Evolutionary conservation across 495 filamentous ascomycete genomes (phyloP), one percentile per base, ranked within the genome.

Genomic region (Hypoxylon cercidicola): DNA sequence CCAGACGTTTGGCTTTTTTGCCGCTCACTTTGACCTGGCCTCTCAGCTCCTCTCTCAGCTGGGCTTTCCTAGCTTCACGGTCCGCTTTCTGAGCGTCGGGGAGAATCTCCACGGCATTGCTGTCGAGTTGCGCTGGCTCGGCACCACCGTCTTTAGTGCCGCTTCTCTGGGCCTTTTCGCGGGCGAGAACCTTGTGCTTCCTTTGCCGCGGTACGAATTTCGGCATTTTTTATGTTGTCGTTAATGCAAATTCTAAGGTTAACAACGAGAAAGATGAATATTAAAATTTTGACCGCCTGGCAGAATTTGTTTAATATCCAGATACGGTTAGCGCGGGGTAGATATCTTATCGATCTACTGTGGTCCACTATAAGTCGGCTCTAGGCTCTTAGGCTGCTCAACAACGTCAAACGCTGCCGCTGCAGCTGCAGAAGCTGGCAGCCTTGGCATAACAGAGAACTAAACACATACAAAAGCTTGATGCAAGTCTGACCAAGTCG

Each of bases 1-100:
- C 93, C 32, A 99, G 79, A 37, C 95, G 84, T 78, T 97, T 98
- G 54, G 92, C 85, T 79, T 99, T 99, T 81, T 98, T 96, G 37
- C 86, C 82, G 30, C 89, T 94, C 62, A 97, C 86, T 71, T 90
- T 91, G n/a, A 82, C 76, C 55, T 90, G 84, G n/a, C 88, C 86
- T 58, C 83, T 87, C 44, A 97, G 66, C 64, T 89, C 83, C 53
- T 85, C 78, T 55, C 82, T 80, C 44, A 83, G 57, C 44, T 72
- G 72, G 21, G 75, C 80, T 71, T 87, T 90, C 71, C 85, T 87
- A 58, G 85, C 83, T 70, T 94, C 89, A 55, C 83, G 85, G 65
- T 91, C 88, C 34, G 76, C 78, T 72, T 90, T 87, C 40, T 86
- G 82, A 18, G 81, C 77, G 40, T 72, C 71, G 15, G 91, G 89